These are phyloP conservation scores for Globisporangium okanoganense DNA, from an alignment of 352 stramenopile genomes.

Conservation along the genomic window DNA sequence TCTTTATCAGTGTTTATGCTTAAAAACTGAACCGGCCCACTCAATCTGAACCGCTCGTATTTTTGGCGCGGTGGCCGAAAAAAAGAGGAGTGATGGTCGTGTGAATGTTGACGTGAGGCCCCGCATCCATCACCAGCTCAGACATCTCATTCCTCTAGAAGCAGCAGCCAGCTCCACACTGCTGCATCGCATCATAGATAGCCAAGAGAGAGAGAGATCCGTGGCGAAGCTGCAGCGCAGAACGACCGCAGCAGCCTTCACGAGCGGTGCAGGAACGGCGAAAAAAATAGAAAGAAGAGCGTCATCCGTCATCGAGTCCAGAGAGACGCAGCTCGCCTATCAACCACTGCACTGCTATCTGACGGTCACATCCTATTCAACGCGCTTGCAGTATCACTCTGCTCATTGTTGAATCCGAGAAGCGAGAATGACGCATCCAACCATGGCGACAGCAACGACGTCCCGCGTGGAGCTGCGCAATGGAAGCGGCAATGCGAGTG, in stretches of 20 bases:
- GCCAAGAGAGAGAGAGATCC: not conserved
- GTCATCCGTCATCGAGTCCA: not conserved
- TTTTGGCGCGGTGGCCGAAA: not conserved
- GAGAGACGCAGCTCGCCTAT: too few species aligned
- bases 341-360: too few species aligned
- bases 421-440: not conserved
- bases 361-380: too few species aligned
- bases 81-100: not conserved
- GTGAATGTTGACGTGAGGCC: constrained; percentile 7
- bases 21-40: not conserved
- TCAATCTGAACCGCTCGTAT: constrained; percentile 1
- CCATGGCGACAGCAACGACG: not conserved
- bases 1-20: too few species aligned
- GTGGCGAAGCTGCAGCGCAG: not conserved
- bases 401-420: constrained; percentile 2
- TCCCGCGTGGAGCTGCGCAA: not conserved
- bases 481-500: not conserved
- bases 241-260: not conserved
- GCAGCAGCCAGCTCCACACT: not conserved
- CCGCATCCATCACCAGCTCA: not conserved
- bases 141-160: not conserved
- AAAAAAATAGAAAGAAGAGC: constrained; percentile 4
- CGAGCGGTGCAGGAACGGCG: not conserved
- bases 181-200: not conserved
- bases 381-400: too few species aligned